Conservation (phyloP, 2,329 filamentous ascomycete species). For the Myriosclerotinia curreyana region DNA sequence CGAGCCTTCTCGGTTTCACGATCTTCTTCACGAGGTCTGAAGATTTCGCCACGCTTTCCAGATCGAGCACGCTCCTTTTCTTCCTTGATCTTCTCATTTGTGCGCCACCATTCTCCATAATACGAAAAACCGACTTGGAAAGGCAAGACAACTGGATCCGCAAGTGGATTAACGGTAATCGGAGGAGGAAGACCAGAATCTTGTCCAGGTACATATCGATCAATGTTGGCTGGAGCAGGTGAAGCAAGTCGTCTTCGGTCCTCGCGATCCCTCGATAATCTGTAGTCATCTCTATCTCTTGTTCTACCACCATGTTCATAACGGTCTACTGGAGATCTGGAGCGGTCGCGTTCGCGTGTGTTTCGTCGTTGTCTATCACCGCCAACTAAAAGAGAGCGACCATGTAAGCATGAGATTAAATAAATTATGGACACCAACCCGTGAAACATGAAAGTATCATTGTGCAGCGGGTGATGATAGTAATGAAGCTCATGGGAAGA, state of each 20-base stretch:
- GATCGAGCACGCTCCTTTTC: conserved; percentile 70
- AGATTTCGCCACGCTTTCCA: conserved; percentile 64
- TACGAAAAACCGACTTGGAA: conserved; percentile 84
- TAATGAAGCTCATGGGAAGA: background rate
- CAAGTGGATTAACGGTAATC: conserved; percentile 61
- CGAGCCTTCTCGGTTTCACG: conserved; percentile 74
- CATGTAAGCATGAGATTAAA: conserved; percentile 25
- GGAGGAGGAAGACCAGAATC: conserved; percentile 49
- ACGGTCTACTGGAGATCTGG: conserved; percentile 66
- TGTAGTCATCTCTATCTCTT: conserved; percentile 62
- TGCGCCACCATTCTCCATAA: conserved; percentile 83
- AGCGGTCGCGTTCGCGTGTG: conserved; percentile 63
- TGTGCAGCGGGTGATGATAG: background rate
- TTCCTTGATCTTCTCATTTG: conserved; percentile 78
- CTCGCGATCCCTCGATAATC: conserved; percentile 51
- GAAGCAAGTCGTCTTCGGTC: conserved; percentile 58
- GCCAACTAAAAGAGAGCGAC: conserved; percentile 44
- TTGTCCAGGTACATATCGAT: conserved; percentile 79
- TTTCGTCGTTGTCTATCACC: conserved; percentile 50
- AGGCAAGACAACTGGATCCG: conserved; percentile 68
- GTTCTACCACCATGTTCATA: conserved; percentile 67
- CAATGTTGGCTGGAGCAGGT: conserved; percentile 66
- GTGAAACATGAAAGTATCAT: conserved; percentile 8
- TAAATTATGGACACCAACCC: conserved; percentile 27
- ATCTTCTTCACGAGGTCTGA: conserved; percentile 68